Evolutionary conservation across 2,329 filamentous ascomycete genomes (phyloP).

Genomic region (Balansia obtecta): DNA sequence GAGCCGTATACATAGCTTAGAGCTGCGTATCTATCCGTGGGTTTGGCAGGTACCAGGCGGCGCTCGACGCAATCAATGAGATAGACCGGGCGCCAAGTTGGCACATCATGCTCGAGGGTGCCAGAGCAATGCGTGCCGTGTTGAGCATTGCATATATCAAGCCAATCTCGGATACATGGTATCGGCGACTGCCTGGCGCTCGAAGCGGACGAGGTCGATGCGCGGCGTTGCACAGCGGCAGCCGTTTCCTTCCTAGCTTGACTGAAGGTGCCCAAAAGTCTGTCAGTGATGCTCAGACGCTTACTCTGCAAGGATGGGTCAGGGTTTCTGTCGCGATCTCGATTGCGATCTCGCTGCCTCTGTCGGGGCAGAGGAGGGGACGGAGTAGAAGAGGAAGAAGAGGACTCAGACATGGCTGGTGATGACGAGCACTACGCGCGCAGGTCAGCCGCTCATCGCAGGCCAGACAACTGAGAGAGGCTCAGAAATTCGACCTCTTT

Average conservation of each 20-base stretch:
- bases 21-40: constrained; percentile 29
- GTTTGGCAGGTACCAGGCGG: constrained; percentile 25
- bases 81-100: constrained; percentile 27
- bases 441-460: constrained; percentile 1
- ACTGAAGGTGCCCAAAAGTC: constrained; percentile 23
- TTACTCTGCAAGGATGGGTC: constrained; percentile 19
- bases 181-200: constrained; percentile 22
- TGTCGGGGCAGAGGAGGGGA: background rate
- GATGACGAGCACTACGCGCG: background rate
- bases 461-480: background rate
- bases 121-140: constrained; percentile 28
- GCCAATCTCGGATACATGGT: constrained; percentile 28
- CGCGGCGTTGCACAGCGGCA: constrained; percentile 17
- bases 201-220: constrained; percentile 16
- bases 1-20: constrained; percentile 33
- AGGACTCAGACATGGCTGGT: constrained; percentile 5
- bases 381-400: background rate
- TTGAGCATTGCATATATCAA: constrained; percentile 29
- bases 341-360: constrained; percentile 2
- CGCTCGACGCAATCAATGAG: constrained; percentile 29
- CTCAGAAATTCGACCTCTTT: background rate
- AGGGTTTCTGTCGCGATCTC: constrained; percentile 6
- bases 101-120: constrained; percentile 11
- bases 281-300: constrained; percentile 28
- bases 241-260: constrained; percentile 18